These are phyloP conservation scores for Sphagnurus paluster DNA, from an alignment of 1,284 basidiomycete genomes.

Conservation along the genomic window DNA sequence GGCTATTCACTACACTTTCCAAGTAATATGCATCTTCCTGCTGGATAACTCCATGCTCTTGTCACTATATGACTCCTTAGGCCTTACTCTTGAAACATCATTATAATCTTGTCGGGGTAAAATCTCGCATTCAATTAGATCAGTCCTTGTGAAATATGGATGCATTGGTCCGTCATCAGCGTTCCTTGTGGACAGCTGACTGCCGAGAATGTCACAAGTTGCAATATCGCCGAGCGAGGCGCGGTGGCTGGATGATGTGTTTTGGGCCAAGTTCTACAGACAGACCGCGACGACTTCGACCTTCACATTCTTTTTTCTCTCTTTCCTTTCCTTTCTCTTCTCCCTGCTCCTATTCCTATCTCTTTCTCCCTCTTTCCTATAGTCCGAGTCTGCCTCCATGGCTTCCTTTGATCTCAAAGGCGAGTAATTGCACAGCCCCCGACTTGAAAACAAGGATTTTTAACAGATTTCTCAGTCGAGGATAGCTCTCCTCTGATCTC, in stretches of 20 bases:
- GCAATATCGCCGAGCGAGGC: neutral
- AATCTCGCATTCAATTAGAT: no score
- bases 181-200: neutral
- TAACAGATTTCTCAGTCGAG: constrained; percentile 33
- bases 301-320: constrained; percentile 18
- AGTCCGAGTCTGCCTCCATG: constrained; percentile 49
- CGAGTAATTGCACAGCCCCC: no score
- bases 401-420: constrained; percentile 44
- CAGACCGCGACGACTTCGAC: constrained; percentile 14
- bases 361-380: no score
- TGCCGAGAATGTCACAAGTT: constrained; percentile 7
- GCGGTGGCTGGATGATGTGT: constrained; percentile 6
- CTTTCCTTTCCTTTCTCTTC: constrained; percentile 14
- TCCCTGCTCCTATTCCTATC: no score
- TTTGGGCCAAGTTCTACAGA: constrained; percentile 9
- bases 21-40: no score
- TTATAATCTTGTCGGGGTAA: no score
- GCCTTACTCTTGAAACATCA: no score
- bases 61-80: no score
- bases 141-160: neutral
- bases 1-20: no score
- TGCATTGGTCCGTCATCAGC: neutral
- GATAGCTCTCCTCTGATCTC: constrained; percentile 47
- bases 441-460: no score
- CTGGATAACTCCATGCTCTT: no score